Evolutionary conservation across 2,329 filamentous ascomycete genomes (phyloP).

Genomic region (Arthrobotrys conoides): DNA sequence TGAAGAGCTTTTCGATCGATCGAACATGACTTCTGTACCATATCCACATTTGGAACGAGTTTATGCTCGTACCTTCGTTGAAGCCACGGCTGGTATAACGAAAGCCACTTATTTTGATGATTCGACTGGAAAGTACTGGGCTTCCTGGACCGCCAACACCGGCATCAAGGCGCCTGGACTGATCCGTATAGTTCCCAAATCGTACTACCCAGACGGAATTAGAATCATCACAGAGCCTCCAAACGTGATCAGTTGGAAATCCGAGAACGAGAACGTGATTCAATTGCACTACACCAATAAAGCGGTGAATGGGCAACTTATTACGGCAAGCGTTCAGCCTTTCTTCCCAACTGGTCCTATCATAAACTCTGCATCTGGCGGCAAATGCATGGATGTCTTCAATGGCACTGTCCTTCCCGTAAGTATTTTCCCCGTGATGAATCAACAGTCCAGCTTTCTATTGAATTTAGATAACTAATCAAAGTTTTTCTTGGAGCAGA

Average conservation of each 20-base stretch:
- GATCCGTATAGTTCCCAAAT: constrained; percentile 53
- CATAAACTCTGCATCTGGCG: constrained; percentile 41
- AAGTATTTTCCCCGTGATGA: constrained; percentile 3
- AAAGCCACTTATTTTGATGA: constrained; percentile 56
- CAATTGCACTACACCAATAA: constrained; percentile 52
- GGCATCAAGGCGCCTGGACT: constrained; percentile 42
- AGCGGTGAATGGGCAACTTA: constrained; percentile 34
- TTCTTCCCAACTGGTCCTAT: constrained; percentile 50
- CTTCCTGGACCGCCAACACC: constrained; percentile 55
- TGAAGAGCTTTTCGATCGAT: constrained; percentile 49
- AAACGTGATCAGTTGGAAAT: constrained; percentile 38
- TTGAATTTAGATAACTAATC: neutral
- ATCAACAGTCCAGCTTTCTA: neutral
- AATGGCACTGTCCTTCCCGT: constrained; percentile 46
- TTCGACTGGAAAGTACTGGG: constrained; percentile 57
- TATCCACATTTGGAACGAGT: constrained; percentile 33
- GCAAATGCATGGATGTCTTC: constrained; percentile 55
- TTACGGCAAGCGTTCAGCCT: constrained; percentile 43
- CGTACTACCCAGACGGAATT: constrained; percentile 57
- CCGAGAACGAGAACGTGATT: constrained; percentile 55
- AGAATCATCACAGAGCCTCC: constrained; percentile 52
- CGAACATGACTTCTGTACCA: constrained; percentile 19
- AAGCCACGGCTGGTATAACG: constrained; percentile 53
- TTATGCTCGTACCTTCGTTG: constrained; percentile 53
- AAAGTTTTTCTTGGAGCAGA: neutral